These are phyloP conservation scores for Microsporum canis DNA, from an alignment of 2,329 filamentous ascomycete species.

Conservation along the genomic window DNA sequence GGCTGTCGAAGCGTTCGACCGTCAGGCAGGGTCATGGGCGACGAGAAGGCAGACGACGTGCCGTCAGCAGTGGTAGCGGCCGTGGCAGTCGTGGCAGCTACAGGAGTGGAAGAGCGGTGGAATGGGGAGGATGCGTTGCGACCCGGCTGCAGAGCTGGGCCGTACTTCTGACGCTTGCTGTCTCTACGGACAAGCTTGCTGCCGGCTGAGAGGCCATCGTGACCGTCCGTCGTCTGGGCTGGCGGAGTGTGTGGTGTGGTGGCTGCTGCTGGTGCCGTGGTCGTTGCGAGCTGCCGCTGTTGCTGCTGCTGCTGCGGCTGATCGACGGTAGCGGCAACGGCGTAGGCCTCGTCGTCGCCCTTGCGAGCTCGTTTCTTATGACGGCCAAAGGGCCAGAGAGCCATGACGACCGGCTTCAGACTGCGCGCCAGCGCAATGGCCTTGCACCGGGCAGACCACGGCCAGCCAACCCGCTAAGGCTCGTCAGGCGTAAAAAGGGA, in stretches of 20 bases:
- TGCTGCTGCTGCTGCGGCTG: background rate
- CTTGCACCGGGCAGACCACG: conserved; percentile 19
- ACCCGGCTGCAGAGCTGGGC: conserved; percentile 14
- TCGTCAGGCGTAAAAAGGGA: background rate
- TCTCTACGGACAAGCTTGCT: conserved; percentile 21
- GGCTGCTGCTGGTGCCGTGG: background rate
- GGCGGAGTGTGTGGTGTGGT: background rate
- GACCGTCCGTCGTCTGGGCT: background rate
- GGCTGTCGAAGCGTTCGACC: conserved; percentile 11
- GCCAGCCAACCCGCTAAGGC: conserved; percentile 7
- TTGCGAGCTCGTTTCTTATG: conserved; percentile 56
- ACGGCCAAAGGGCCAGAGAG: conserved; percentile 73
- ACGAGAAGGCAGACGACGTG: background rate
- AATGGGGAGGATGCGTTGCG: conserved; percentile 12
- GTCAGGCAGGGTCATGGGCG: background rate
- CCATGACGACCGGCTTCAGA: conserved; percentile 44
- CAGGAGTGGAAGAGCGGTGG: conserved; percentile 2
- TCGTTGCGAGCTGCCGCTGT: background rate
- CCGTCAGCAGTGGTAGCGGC: conserved; percentile 3
- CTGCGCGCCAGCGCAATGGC: conserved; percentile 14
- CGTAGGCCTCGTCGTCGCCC: conserved; percentile 38
- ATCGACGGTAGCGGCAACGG: background rate
- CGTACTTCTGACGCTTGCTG: conserved; percentile 24
- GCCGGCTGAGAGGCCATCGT: conserved; percentile 14
- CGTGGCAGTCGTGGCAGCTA: background rate